Base-by-base conservation (phyloP, 2,329 filamentous ascomycete genomes). In the Cercospora canescens region DNA sequence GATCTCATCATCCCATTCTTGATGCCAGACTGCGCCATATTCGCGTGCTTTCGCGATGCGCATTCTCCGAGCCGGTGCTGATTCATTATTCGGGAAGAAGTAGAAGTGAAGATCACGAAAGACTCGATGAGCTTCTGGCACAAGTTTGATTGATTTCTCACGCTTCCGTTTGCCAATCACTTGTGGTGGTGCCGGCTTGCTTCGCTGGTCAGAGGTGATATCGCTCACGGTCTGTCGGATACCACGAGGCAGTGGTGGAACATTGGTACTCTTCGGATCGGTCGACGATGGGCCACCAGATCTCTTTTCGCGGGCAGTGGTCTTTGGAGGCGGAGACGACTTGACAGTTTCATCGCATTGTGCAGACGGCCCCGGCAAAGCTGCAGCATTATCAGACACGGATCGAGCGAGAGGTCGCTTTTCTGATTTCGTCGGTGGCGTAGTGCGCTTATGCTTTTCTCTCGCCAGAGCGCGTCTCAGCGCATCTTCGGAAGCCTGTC, bases 41-140 rank as follows among this genome's bases (percentile, higher is more conserved):
- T 93, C 88, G 60, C 87, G 85, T 0, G 91, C 89, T 76, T 90
- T 93, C 32, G 85, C 85, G 60, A 97, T 96, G 4, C 91, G 88
- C 65, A 89, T 78, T 62, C 86, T 87, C 41, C 94, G 86, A 7
- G 86, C 82, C 11, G 86, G 85, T 34, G 89, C 87, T 55, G 91
- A 85, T 69, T 94, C 90, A 69, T 93, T 87, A 70, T 95, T 91
- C 0, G 93, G 94, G 6, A 96, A 87, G 76, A 95, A 97, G 79
- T 88, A 78, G 65, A 79, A 77, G 56, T 74, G 72, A 2, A 76
- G 64, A 21, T 64, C 69, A 9, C 67, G 67, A 60, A 79, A 77
- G 21, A 77, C 70, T 39, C 71, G 74, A 37, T 72, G 70, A 1
- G 71, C 67, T 35, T 72, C 70, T 8, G 74, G 70, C 14, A 74